phyloP scores from a whole-genome alignment of 805 yeast genomes.

The Tetrapisispora phaffii region DNA sequence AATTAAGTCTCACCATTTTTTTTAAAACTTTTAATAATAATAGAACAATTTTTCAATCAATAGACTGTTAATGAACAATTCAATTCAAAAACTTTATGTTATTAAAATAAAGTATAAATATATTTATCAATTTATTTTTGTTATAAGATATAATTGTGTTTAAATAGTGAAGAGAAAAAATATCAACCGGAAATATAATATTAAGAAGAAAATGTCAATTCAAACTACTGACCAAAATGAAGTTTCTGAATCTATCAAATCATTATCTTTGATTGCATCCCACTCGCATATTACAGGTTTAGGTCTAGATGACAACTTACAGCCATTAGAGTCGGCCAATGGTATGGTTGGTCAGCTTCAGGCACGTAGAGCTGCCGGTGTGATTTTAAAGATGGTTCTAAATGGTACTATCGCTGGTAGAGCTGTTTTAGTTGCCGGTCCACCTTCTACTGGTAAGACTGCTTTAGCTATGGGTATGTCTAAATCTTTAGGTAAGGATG shows the following conservation, averaged over 20 bases:
- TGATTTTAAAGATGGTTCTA: constrained; percentile 84
- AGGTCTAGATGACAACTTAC: constrained; percentile 87
- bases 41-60: no score
- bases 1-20: no score
- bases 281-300: constrained; percentile 95
- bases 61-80: no score
- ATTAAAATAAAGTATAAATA: no score
- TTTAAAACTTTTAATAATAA: no score
- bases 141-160: no score
- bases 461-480: constrained; percentile 93
- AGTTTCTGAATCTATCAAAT: constrained; percentile 40
- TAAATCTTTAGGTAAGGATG: constrained; percentile 55
- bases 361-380: constrained; percentile 95
- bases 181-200: no score
- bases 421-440: constrained; percentile 92
- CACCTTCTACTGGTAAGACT: constrained; percentile 97
- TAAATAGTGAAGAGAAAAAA: not conserved
- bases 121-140: no score
- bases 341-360: constrained; percentile 97
- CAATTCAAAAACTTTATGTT: no score
- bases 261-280: constrained; percentile 85
- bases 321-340: constrained; percentile 71
- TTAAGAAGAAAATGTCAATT: constrained; percentile 29
- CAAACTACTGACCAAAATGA: constrained; percentile 32
- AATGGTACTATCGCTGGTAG: constrained; percentile 94